These are phyloP conservation scores for Coniferiporia weirii DNA, from an alignment of 1,284 basidiomycete genomes.

Conservation along the genomic window DNA sequence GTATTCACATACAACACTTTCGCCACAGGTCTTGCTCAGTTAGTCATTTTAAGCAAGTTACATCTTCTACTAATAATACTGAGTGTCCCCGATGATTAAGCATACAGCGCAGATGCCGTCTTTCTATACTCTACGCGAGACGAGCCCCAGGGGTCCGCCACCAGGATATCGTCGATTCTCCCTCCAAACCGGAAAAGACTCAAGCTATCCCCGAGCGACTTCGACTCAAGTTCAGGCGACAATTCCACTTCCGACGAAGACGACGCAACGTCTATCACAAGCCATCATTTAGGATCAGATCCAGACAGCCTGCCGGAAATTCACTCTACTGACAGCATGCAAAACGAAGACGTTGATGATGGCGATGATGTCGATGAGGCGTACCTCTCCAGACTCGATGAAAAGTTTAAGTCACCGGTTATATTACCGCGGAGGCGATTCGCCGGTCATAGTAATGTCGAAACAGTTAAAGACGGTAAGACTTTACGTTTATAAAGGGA, in stretches of 20 bases:
- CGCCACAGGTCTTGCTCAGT: conserved; percentile 50
- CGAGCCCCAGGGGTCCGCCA: conserved; percentile 36
- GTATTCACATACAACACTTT: neutral
- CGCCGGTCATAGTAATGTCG: conserved; percentile 74
- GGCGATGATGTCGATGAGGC: conserved; percentile 27
- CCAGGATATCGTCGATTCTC: conserved; percentile 18
- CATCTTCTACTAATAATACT: neutral
- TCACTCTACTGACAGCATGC: conserved; percentile 22
- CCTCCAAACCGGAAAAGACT: conserved; percentile 23
- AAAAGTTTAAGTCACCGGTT: conserved; percentile 25
- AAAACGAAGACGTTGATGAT: conserved; percentile 21
- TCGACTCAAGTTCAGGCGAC: neutral
- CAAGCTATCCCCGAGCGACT: conserved; percentile 2
- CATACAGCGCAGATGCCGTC: conserved; percentile 74
- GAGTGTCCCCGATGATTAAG: conserved; percentile 32
- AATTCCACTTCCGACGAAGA: neutral
- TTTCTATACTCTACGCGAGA: conserved; percentile 81
- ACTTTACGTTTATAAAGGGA: conserved; percentile 10
- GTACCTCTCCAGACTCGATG: conserved; percentile 23
- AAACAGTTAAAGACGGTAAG: conserved; percentile 89
- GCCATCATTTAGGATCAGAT: neutral
- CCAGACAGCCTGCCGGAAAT: no score
- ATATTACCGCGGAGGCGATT: conserved; percentile 68
- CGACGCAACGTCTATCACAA: neutral
- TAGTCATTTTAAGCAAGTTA: conserved; percentile 21